Evolutionary conservation across 805 yeast genomes (phyloP).

Genomic region (Yamadazyma phyllophila): DNA sequence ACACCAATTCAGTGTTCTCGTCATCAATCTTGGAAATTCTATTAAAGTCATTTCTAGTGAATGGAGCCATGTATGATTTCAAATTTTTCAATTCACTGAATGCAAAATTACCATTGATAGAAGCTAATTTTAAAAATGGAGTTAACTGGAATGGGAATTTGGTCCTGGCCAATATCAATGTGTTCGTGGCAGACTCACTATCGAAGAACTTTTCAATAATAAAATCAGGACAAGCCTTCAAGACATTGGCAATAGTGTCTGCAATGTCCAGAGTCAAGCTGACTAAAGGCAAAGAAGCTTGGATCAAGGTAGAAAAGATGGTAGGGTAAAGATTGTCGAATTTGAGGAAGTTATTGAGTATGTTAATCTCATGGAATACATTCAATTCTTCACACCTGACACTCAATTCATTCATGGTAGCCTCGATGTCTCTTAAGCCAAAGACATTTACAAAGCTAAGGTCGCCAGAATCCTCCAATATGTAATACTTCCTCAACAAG

Average conservation of each 20-base stretch:
- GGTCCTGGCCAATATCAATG: slow-evolving; percentile 57
- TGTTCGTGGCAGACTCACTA: slow-evolving; percentile 41
- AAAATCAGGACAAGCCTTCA: slow-evolving; percentile 45
- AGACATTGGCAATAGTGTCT: slow-evolving; percentile 38
- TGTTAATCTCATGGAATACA: slow-evolving; percentile 46
- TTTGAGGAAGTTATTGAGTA: slow-evolving; percentile 40
- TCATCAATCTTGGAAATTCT: slow-evolving; percentile 47
- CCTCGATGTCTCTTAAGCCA: slow-evolving; percentile 16
- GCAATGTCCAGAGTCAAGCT: slow-evolving; percentile 46
- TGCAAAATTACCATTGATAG: slow-evolving; percentile 67
- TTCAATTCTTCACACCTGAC: slow-evolving; percentile 35
- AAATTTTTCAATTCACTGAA: slow-evolving; percentile 57
- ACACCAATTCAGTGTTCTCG: slow-evolving; percentile 50
- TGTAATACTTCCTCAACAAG: slow-evolving; percentile 48
- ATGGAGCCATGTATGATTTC: slow-evolving; percentile 57
- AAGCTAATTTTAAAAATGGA: slow-evolving; percentile 59
- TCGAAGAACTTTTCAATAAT: slow-evolving; percentile 46
- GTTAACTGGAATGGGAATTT: slow-evolving; percentile 68
- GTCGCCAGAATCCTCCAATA: slow-evolving; percentile 39
- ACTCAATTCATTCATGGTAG: slow-evolving; percentile 33
- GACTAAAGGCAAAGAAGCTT: slow-evolving; percentile 49
- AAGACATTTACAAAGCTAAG: slow-evolving; percentile 18
- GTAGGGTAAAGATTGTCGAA: slow-evolving; percentile 54
- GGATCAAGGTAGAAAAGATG: slow-evolving; percentile 43
- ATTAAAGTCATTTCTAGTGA: slow-evolving; percentile 38